These are phyloP conservation scores for Beauveria rudraprayagi DNA, from an alignment of 2,329 filamentous ascomycete genomes.

Conservation along the genomic window DNA sequence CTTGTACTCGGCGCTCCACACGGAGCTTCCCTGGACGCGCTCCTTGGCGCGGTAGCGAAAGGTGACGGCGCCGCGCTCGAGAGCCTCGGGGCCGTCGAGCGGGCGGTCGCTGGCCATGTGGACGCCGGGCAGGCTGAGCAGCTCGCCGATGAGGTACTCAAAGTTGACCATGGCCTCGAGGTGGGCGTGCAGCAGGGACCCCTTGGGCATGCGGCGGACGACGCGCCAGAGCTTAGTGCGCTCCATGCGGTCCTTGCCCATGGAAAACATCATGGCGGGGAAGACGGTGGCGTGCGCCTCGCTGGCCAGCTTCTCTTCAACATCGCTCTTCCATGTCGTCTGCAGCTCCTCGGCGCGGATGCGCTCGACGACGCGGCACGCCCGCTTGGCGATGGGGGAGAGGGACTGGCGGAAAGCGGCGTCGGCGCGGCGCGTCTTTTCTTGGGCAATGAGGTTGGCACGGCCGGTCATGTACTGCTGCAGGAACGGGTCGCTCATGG, in stretches of 20 bases:
- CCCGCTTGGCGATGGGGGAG: constrained; percentile 69
- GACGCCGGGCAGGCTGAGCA: constrained; percentile 65
- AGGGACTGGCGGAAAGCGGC: constrained; percentile 61
- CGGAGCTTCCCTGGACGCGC: constrained; percentile 33
- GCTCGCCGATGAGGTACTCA: constrained; percentile 66
- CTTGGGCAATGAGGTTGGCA: constrained; percentile 67
- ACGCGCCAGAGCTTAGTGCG: constrained; percentile 79
- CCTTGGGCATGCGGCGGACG: constrained; percentile 81
- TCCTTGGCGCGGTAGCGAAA: constrained; percentile 53
- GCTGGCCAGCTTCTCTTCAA: constrained; percentile 62
- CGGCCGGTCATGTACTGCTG: constrained; percentile 74
- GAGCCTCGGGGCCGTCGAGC: constrained; percentile 45
- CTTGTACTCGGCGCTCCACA: constrained; percentile 62
- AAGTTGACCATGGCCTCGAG: constrained; percentile 87
- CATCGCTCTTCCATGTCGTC: constrained; percentile 66
- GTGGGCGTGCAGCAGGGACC: constrained; percentile 77
- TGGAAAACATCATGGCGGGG: constrained; percentile 88
- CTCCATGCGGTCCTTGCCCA: constrained; percentile 82
- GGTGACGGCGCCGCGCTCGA: constrained; percentile 45
- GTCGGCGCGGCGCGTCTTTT: constrained; percentile 75
- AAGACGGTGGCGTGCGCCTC: constrained; percentile 58
- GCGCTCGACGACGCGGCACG: constrained; percentile 69
- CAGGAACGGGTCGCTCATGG: constrained; percentile 63
- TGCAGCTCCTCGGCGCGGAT: constrained; percentile 72
- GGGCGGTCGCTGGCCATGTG: constrained; percentile 56